Evolutionary conservation across 1,284 basidiomycete genomes (phyloP).

Genomic region (Irpex lacteus): DNA sequence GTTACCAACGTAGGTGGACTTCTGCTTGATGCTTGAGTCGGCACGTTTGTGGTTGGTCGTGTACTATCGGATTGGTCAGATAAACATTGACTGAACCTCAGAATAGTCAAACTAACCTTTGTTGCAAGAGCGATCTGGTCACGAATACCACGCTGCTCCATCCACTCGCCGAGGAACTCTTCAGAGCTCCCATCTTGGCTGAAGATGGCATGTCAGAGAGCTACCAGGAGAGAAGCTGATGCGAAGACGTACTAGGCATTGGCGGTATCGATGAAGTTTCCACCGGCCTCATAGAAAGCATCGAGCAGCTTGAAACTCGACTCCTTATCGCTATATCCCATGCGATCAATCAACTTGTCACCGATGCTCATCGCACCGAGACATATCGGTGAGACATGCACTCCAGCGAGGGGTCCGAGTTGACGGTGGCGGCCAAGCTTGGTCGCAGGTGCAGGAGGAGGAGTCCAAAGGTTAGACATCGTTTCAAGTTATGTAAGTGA

Average conservation of each 20-base stretch:
- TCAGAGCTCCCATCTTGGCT: slow-evolving; percentile 17
- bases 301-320: slow-evolving; percentile 21
- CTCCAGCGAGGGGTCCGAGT: slow-evolving; percentile 16
- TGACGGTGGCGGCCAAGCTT: slow-evolving; percentile 21
- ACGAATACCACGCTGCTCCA: slow-evolving; percentile 16
- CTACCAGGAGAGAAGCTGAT: not conserved
- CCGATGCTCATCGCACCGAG: slow-evolving; percentile 49
- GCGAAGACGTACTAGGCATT: slow-evolving; percentile 11
- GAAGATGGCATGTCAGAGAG: not conserved
- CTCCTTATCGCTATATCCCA: slow-evolving; percentile 24
- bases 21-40: slow-evolving; percentile 15
- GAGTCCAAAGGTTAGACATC: not conserved
- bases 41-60: slow-evolving; percentile 26
- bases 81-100: too few species aligned
- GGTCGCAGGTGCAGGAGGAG: slow-evolving; percentile 12
- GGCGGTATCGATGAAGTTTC: slow-evolving; percentile 19
- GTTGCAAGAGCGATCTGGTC: slow-evolving; percentile 16
- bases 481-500: not conserved
- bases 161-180: slow-evolving; percentile 17
- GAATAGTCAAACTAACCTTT: slow-evolving; percentile 8
- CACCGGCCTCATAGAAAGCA: slow-evolving; percentile 20
- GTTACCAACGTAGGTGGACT: slow-evolving; percentile 5
- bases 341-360: slow-evolving; percentile 31
- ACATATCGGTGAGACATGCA: slow-evolving; percentile 45
- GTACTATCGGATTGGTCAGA: slow-evolving; percentile 24